Base-by-base conservation (phyloP, 139 green algal genomes). In the Chlamydomonas schloesseri region DNA sequence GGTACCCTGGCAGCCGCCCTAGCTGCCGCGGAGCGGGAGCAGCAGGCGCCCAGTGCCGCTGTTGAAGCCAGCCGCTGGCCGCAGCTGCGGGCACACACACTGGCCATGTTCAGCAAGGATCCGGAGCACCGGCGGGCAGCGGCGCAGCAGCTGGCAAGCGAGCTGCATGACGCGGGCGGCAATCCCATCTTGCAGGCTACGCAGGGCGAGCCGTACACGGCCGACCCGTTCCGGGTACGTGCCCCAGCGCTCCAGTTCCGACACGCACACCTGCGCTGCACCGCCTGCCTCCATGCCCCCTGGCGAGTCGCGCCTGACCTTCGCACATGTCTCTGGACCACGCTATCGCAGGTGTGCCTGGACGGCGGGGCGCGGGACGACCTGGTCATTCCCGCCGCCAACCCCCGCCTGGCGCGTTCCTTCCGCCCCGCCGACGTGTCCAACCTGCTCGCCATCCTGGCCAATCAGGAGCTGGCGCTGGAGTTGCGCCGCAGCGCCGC, bases 401-500 rank as follows among this genome's bases (percentile, higher is more conserved):
- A 76, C 69, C 69, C 82, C 5, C 81, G 81, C 33, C 71, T 93
- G 26, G 81, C 88, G 17, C 83, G 87, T 64, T 82, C 64, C 81
- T 93, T 93, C 68, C 73, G 65, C 0, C 34, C 73, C 23, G 76
- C 86, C 18, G 89, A 94, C 70, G 89, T 91, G 26, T 58, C 86
- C 87, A 92, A 92, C 73, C 83, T 94, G 71, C 34, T 92, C 29
- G 80, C 36, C 21, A 90, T 94, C 36, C 71, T 93, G 47, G 29
- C 58, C 42, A 93, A 93, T 78, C 24, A n/a, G 26, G 57, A 31
- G 33, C 60, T 94, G 60, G 87, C 91, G 20, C 47, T 80, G 42
- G 91, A 94, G 73, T 85, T 94, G 77, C 78, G 89, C 28, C 65
- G 91, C 28, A 90, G 88, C 0, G 86, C 89, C 5, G 88, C 89